Base-by-base conservation (phyloP, 148 eudicot genomes). In the Heliosperma pusillum region DNA sequence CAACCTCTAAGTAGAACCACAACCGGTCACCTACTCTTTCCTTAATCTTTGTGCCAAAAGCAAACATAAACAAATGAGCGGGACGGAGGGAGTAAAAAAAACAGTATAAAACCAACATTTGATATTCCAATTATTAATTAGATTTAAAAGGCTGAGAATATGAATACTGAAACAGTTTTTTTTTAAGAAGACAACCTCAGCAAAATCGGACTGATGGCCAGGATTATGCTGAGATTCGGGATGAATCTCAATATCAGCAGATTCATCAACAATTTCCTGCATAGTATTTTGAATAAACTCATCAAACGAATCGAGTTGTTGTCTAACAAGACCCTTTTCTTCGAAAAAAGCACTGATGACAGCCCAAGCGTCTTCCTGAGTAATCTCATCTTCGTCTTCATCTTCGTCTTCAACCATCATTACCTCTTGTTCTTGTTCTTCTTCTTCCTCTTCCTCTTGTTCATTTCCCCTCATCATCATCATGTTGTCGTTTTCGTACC, bases 181-280 rank as follows among this genome's bases (percentile, higher is more conserved):
- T n/a, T n/a, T n/a, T 36, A 50, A 45, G 30, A 47, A 6, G 20
- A 45, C 24, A 70, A 93, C 98, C 98, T 94, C 98, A 24, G 90
- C 89, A 67, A 87, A 92, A 82, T 95, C 96, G 24, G 92, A 72
- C 68, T 86, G 97, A 66, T 92, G 93, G 0, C 91, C 96, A 0
- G 99, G 97, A 76, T 95, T 95, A 65, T 92, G 99, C 93, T 95
- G 99, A 0, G 91, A 86, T 77, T 95, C 97, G 20, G 97, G 97
- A 0, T 97, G 85, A 80, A 95, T 92, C 88, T 95, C 99, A 10
- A 95, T 90, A 59, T 95, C 99, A 2, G 94, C 89, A 0, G 94
- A 87, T 79, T 95, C 94, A 73, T 92, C 99, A 8, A 95, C 99
- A 61, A 95, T 92, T 72, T 95, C 99, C 68, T 95, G 99, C 99